Conservation (phyloP, 805 yeast genomes). For the Schwanniomyces polymorphus region DNA sequence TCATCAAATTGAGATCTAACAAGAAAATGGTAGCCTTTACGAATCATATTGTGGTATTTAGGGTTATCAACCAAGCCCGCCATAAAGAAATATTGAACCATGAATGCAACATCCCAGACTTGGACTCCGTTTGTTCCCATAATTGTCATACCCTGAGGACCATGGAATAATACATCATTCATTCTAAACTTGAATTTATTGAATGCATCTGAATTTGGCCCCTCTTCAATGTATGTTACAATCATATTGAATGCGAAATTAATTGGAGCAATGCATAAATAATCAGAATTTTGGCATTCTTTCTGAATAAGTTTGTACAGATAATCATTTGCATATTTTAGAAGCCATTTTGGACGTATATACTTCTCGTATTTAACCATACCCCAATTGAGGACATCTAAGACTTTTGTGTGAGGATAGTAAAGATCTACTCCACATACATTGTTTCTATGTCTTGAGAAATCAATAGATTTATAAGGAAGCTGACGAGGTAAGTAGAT, state of each 20-base stretch:
- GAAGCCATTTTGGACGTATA: conserved; percentile 76
- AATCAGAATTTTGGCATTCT: conserved; percentile 76
- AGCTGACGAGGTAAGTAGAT: conserved; percentile 54
- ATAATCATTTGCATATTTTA: conserved; percentile 47
- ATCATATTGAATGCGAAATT: conserved; percentile 81
- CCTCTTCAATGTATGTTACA: conserved; percentile 70
- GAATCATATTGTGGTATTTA: conserved; percentile 62
- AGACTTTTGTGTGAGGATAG: conserved; percentile 79
- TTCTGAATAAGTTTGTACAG: conserved; percentile 67
- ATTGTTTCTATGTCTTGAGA: conserved; percentile 68
- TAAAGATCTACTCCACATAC: conserved; percentile 92
- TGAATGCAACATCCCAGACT: conserved; percentile 95
- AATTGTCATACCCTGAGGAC: conserved; percentile 87
- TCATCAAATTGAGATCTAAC: conserved; percentile 82
- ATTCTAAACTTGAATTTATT: conserved; percentile 55
- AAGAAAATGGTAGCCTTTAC: conserved; percentile 68
- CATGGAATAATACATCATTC: conserved; percentile 77
- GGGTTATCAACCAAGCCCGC: conserved; percentile 77
- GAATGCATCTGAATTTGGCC: conserved; percentile 63
- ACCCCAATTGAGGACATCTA: conserved; percentile 61
- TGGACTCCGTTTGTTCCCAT: conserved; percentile 98
- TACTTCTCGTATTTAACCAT: conserved; percentile 67
- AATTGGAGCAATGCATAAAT: conserved; percentile 90
- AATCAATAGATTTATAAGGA: conserved; percentile 68
- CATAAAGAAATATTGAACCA: conserved; percentile 75